Evolutionary conservation across 1,139 yeast genomes (phyloP).

Genomic region (Taphrina deformans): DNA sequence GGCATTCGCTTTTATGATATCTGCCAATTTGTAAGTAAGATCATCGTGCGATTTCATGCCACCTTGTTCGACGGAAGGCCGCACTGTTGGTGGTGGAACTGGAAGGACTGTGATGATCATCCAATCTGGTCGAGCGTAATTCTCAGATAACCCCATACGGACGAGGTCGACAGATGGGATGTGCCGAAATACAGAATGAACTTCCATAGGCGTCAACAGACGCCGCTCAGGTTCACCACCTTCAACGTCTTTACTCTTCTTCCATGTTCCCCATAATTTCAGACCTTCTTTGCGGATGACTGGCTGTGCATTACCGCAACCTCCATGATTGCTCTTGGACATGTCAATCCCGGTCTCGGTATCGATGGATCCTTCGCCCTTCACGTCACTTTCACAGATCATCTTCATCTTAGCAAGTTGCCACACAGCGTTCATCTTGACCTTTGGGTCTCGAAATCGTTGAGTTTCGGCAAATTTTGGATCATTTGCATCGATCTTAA

Average conservation of each 20-base stretch:
- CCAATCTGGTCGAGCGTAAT: constrained; percentile 99
- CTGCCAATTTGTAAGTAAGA: constrained; percentile 95
- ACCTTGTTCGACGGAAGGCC: constrained; percentile 97
- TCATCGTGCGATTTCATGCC: constrained; percentile 99
- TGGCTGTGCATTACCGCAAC: constrained; percentile 98
- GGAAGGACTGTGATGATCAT: constrained; percentile 93
- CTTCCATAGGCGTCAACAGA: constrained; percentile 81
- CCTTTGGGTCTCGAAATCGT: constrained; percentile 87
- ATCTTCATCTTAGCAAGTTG: constrained; percentile 82
- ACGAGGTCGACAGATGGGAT: constrained; percentile 80
- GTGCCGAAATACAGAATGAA: constrained; percentile 86
- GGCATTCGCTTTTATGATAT: constrained; percentile 91
- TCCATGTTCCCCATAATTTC: constrained; percentile 97
- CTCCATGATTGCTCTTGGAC: constrained; percentile 69
- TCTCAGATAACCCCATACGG: constrained; percentile 86
- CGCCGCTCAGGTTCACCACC: constrained; percentile 92
- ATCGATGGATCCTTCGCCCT: constrained; percentile 58
- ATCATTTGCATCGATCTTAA: constrained; percentile 76
- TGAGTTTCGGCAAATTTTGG: constrained; percentile 87
- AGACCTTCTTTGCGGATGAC: constrained; percentile 93
- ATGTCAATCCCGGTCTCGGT: constrained; percentile 42
- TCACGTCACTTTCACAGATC: constrained; percentile 89
- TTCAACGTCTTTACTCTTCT: constrained; percentile 72
- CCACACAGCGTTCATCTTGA: constrained; percentile 97
- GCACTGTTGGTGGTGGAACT: constrained; percentile 99